Base-by-base conservation (phyloP, 192 early-diverging fungal genomes). In the Coemansia sp. region DNA sequence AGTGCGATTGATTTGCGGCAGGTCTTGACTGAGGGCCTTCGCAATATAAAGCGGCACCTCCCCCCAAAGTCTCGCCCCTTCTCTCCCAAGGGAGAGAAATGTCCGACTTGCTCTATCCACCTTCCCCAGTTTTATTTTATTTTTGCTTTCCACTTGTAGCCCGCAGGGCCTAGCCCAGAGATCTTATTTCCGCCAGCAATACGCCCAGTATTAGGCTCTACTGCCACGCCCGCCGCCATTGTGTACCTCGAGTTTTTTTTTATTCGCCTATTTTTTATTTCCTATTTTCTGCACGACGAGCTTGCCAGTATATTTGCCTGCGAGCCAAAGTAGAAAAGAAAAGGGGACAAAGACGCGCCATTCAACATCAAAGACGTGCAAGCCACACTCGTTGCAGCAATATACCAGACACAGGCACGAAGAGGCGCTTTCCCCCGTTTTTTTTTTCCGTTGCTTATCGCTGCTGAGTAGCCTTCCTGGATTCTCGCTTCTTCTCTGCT, bases 381-480 rank as follows among this genome's bases (percentile, higher is more conserved):
- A 49, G 47, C 47, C 47, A 49, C 47, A 49, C 12, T 27, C 47
- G n/a, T 27, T 49, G 47, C 47, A 49, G 47, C 47, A 27, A 49
- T 49, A 49, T 49, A 19, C 47, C 47, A 49, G 24, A 27, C 14
- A 49, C 24, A 49, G 47, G n/a, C 24, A 20, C 47, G 14, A 49
- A 27, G 47, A 49, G 47, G 47, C 47, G 24, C 27, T 27, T 49
- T 49, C 47, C 45, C 47, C 47, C 65, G 32, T 70, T 76, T 49
- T 63, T 40, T 25, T 65, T 64, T 20, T 65, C 54, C 71, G 57
- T 67, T 67, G 37, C 38, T 25, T 11, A 36, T 9, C 32, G 27
- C 40, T 65, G 43, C 43, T n/a, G n/a, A 51, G 14, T 64, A 49
- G 9, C 29, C 20, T 40, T 37, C 49, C 51, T 51, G n/a, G 36